Evolutionary conservation across 2,329 filamentous ascomycete genomes (phyloP), one percentile per base, ranked within the genome.

Genomic region (Exophiala aquamarina): DNA sequence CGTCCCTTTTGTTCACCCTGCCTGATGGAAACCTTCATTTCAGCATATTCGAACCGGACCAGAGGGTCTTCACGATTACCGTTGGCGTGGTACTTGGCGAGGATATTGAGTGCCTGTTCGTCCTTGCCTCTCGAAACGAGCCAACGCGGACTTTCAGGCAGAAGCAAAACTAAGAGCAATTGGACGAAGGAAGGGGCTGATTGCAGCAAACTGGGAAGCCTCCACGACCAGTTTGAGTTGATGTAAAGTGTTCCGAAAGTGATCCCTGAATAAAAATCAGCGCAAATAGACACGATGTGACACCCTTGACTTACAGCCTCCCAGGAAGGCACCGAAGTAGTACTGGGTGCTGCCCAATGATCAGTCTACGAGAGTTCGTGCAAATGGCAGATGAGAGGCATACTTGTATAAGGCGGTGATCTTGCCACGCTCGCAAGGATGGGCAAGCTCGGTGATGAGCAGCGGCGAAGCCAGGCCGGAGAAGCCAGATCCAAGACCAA

Each of bases 71-170:
- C 50, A 40, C 23, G 23, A 26, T 70, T 56, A 18, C 68, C 68
- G 20, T 68, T 64, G 20, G 67, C 67, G 50, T 71, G 68, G n/a
- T 63, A 63, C 18, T 66, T 59, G 20, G 63, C 66, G 21, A 64
- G 38, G 29, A 62, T 50, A 11, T 61, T 49, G n/a, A 55, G 49
- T 3, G 60, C 62, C 23, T 61, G 39, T 9, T 60, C 54, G 10
- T 51, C 37, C 19, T 57, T 52, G 17, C 59, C 59, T 34, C 59
- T 62, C 20, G 54, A 58, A 35, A 64, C 56, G 31, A 84, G 73
- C 77, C 79, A 85, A 1, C 84, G 73, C 0, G 83, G 83, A 1
- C 79, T 82, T 53, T 87, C 83, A 0, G 83, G 84, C 60, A 86
- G 80, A 63, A 83, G 78, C 72, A 77, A 80, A 20, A 84, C 74